Evolutionary conservation across 2,329 filamentous ascomycete genomes (phyloP).

Genomic region (Colletotrichum sp.): DNA sequence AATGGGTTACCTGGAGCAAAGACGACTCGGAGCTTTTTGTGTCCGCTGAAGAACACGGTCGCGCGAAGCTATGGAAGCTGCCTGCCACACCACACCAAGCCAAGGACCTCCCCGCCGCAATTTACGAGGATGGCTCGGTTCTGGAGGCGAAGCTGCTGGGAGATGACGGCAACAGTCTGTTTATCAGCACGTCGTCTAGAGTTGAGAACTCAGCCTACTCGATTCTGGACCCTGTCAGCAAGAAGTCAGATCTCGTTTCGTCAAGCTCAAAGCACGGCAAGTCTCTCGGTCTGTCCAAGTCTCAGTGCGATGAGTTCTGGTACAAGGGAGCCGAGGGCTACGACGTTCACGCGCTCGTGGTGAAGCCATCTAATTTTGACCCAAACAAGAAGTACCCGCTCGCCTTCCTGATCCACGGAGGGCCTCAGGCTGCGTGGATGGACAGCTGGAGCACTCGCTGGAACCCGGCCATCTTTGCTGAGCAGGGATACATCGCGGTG

Average conservation of each 20-base stretch:
- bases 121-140: slow-evolving; percentile 62
- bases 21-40: slow-evolving; percentile 71
- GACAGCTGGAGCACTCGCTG: slow-evolving; percentile 83
- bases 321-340: slow-evolving; percentile 67
- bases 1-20: slow-evolving; percentile 60
- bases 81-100: slow-evolving; percentile 59
- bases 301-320: slow-evolving; percentile 73
- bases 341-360: slow-evolving; percentile 72
- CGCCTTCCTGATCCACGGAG: slow-evolving; percentile 81
- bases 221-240: slow-evolving; percentile 55
- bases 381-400: slow-evolving; percentile 77
- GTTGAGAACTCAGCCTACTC: slow-evolving; percentile 76
- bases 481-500: slow-evolving; percentile 86
- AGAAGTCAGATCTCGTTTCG: slow-evolving; percentile 52
- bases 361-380: slow-evolving; percentile 73
- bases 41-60: slow-evolving; percentile 74
- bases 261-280: slow-evolving; percentile 71
- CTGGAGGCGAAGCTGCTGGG: slow-evolving; percentile 57
- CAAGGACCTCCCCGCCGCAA: slow-evolving; percentile 49
- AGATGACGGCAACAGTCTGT: slow-evolving; percentile 51
- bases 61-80: slow-evolving; percentile 65
- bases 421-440: slow-evolving; percentile 78
- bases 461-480: slow-evolving; percentile 86
- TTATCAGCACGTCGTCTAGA: slow-evolving; percentile 72
- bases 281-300: slow-evolving; percentile 67